Conservation (phyloP, 2,329 filamentous ascomycete species). For the Fusarium sambucinum region DNA sequence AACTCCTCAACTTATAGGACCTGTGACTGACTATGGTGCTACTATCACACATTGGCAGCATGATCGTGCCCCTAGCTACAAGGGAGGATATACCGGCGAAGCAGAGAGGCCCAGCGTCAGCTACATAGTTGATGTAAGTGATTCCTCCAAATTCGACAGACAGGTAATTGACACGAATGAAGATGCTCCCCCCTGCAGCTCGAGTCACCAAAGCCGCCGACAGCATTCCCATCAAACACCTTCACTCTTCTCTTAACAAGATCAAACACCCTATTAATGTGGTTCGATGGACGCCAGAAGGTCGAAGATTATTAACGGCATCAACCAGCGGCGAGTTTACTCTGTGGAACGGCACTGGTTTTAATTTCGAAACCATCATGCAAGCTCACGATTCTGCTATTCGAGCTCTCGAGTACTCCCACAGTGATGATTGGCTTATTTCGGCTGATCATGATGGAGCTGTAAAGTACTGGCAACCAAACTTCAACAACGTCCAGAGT, state of each 20-base stretch:
- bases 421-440: slow-evolving; percentile 96
- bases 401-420: slow-evolving; percentile 85
- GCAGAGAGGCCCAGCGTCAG: slow-evolving; percentile 86
- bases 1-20: slow-evolving; percentile 65
- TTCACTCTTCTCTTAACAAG: slow-evolving; percentile 98
- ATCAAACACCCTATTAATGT: slow-evolving; percentile 98
- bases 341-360: slow-evolving; percentile 97
- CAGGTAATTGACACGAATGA: slow-evolving; percentile 33
- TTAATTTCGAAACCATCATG: slow-evolving; percentile 99
- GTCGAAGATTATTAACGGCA: slow-evolving; percentile 88
- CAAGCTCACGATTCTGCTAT: slow-evolving; percentile 94
- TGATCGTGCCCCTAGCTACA: slow-evolving; percentile 76
- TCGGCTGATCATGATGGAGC: slow-evolving; percentile 95
- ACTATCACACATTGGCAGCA: slow-evolving; percentile 93
- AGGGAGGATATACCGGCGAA: slow-evolving; percentile 77
- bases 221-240: slow-evolving; percentile 91
- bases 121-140: slow-evolving; percentile 86
- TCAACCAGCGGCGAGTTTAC: slow-evolving; percentile 98
- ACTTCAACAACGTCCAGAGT: slow-evolving; percentile 98
- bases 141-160: neutral
- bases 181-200: slow-evolving; percentile 90
- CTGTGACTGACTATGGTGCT: slow-evolving; percentile 92
- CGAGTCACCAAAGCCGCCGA: slow-evolving; percentile 81
- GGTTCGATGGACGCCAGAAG: slow-evolving; percentile 97
- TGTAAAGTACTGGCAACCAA: slow-evolving; percentile 98